Evolutionary conservation across 2,329 filamentous ascomycete species (phyloP), one percentile per base, ranked within the genome.

Genomic region (Drechslerella dactyloides): DNA sequence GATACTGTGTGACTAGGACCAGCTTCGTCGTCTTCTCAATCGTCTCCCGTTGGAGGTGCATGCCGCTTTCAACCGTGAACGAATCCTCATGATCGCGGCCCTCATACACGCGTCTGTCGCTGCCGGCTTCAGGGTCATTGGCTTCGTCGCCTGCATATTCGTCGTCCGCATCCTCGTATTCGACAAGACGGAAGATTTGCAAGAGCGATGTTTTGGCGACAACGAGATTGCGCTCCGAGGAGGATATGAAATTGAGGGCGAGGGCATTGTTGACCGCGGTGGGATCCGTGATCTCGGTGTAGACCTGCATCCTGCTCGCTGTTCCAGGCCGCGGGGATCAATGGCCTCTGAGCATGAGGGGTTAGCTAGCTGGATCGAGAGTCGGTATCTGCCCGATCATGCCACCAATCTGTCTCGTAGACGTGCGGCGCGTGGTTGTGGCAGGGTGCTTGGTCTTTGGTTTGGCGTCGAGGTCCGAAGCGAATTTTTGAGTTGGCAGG

Each of bases 181-280:
- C 84, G 40, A 86, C 83, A 37, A 90, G 84, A 19, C 87, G 85
- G 81, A 96, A 99, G 78, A 99, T 87, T 80, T 99, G 94, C 37
- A 99, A 87, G 58, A 97, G 83, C 51, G 93, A 97, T 69, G 91
- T 92, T 82, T 93, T 96, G 77, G 91, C 92, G 81, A 99, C 87
- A 75, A 97, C 83, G 75, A 99, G 86, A 79, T 97, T 97, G 80
- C 85, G 89, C 76, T 90, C 87, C 74, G 88, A 85, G 55, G 90
- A 81, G 52, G 89, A 89, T 52, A 89, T 84, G 78, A 99, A 92
- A 37, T 92, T 86, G 44, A 96, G 82, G 70, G 84, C 85, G 77
- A 97, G 82, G 74, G 93, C 91, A 82, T 96, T 90, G 78, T 91
- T 93, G 81, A 97, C 92, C 79, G 93, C 93, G 79, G 93, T 96